Base-by-base conservation (phyloP, 495 filamentous ascomycete species). In the Penicillium paradoxum region DNA sequence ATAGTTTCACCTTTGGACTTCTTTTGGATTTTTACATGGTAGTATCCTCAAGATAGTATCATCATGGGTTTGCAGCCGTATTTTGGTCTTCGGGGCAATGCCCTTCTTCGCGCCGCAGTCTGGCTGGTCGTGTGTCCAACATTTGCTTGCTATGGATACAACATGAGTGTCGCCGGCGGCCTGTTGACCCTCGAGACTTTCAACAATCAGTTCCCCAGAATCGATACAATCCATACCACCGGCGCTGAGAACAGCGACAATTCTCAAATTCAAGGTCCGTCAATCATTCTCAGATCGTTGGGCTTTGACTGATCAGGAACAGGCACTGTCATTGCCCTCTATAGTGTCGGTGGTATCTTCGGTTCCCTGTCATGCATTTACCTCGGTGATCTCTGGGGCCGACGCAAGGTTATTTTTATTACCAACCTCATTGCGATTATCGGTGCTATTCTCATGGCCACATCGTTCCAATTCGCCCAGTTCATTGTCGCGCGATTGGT, bases 81-180 rank as follows among this genome's bases (percentile, higher is more conserved):
- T 55, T 53, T 71, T 56, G 70, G 70, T 55, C 62, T 73, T 39
- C 60, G 68, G 18, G 70, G 70, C 47, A 54, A 60, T 53, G 50
- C 59, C 29, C 61, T 73, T 39, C 61, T 70, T 21, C 53, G 66
- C 11, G 70, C 70, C 13, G 65, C 66, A 21, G 65, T 72, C 13
- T 51, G 63, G 55, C 55, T 72, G 32, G 68, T 73, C 38, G 70
- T 78, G 37, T 68, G 66, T 18, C 75, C 75, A 42, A 72, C 72
- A 11, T 80, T 77, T 51, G 67, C 75, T 36, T 68, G 76, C 41
- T 80, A 80, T 70, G 77, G 75, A 18, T 79, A 76, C 62, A 79
- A 80, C 50, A 70, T 78, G 54, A 72, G 74, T 27, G 74, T 74
- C 29, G 62, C 71, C 25, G 73, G 75, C 36, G 71, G 73, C 49